A percentile compares a stretch with the other conserved stretches of the same genome.
Evolutionary conservation across 805 yeast species (phyloP).

Genomic region (Kodamaea jinghongensis): DNA sequence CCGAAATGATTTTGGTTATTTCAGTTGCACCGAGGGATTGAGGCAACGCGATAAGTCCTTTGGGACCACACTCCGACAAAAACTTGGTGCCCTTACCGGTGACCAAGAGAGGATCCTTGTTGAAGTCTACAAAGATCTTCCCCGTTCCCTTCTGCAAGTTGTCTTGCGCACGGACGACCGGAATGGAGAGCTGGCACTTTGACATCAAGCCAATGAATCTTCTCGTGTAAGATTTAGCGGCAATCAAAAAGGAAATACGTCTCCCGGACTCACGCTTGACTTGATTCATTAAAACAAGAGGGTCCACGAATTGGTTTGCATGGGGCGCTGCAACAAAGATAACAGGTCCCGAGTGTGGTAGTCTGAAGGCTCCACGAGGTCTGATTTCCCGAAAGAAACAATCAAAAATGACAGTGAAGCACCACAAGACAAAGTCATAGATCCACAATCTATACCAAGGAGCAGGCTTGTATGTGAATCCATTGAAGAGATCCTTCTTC

Average conservation of each 20-base stretch:
- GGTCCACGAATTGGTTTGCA: conserved; percentile 89
- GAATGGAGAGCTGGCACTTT: conserved; percentile 75
- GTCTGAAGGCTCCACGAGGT: conserved; percentile 78
- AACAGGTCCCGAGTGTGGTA: conserved; percentile 73
- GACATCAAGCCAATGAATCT: conserved; percentile 74
- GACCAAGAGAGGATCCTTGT: conserved; percentile 51
- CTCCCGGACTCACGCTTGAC: conserved; percentile 66
- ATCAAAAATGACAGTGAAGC: conserved; percentile 41
- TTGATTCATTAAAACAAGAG: conserved; percentile 79
- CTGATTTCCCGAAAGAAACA: conserved; percentile 86
- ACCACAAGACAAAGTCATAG: conserved; percentile 40
- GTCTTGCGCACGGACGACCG: conserved; percentile 92
- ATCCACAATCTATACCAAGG: conserved; percentile 26
- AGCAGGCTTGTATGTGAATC: conserved; percentile 10
- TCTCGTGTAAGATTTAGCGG: conserved; percentile 70
- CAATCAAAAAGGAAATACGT: conserved; percentile 77
- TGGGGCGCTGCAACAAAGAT: conserved; percentile 97
- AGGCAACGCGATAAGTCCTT: conserved; percentile 76
- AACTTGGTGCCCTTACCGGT: conserved; percentile 69
- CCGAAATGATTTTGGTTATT: conserved; percentile 63
- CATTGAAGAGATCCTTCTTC: not conserved
- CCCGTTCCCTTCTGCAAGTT: conserved; percentile 69
- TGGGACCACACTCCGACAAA: conserved; percentile 55
- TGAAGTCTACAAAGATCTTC: conserved; percentile 52
- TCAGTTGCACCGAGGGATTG: conserved; percentile 74